Conservation (phyloP, 345 rosid genomes). For the Citropsis articulata region DNA sequence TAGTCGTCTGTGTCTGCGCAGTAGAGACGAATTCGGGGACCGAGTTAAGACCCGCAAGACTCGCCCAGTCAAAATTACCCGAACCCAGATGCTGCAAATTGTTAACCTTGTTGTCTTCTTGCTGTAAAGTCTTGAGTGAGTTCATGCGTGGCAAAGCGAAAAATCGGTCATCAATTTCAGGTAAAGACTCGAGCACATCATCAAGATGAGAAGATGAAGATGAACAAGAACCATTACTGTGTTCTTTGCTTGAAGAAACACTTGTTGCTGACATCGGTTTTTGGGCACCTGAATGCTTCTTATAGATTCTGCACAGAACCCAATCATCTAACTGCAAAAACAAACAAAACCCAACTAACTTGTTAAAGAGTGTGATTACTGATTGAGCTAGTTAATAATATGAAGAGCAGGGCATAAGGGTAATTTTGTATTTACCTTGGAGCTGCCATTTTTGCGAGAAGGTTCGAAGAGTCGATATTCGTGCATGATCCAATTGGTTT, state of each 20-base stretch:
- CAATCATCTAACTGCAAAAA: slow-evolving; percentile 78
- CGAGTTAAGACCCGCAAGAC: slow-evolving; percentile 49
- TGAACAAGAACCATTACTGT: slow-evolving; percentile 57
- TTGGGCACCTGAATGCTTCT: slow-evolving; percentile 67
- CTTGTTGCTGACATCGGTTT: slow-evolving; percentile 31
- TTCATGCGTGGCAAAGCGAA: slow-evolving; percentile 49
- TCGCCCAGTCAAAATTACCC: slow-evolving; percentile 78
- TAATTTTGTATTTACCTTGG: slow-evolving; percentile 41
- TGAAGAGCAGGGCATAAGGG: too few species aligned
- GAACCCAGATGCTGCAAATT: slow-evolving; percentile 34
- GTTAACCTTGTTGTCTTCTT: slow-evolving; percentile 37
- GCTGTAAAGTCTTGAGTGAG: slow-evolving; percentile 43
- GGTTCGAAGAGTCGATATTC: slow-evolving; percentile 81
- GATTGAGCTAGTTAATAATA: too few species aligned
- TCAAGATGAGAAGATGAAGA: slow-evolving; percentile 80
- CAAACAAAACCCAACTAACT: neutral
- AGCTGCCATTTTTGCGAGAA: slow-evolving; percentile 57
- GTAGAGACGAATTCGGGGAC: slow-evolving; percentile 38
- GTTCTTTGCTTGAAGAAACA: slow-evolving; percentile 50
- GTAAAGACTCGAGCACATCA: slow-evolving; percentile 68
- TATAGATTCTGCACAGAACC: slow-evolving; percentile 92
- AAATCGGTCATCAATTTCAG: slow-evolving; percentile 53
- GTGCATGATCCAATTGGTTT: slow-evolving; percentile 99
- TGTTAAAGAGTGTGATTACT: neutral
- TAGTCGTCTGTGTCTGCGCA: slow-evolving; percentile 14